A percentile compares a stretch with the other conserved stretches of the same genome.
These are phyloP conservation scores for Pseudozyma sp. DNA, from an alignment of 1,284 basidiomycete genomes.

Conservation along the genomic window DNA sequence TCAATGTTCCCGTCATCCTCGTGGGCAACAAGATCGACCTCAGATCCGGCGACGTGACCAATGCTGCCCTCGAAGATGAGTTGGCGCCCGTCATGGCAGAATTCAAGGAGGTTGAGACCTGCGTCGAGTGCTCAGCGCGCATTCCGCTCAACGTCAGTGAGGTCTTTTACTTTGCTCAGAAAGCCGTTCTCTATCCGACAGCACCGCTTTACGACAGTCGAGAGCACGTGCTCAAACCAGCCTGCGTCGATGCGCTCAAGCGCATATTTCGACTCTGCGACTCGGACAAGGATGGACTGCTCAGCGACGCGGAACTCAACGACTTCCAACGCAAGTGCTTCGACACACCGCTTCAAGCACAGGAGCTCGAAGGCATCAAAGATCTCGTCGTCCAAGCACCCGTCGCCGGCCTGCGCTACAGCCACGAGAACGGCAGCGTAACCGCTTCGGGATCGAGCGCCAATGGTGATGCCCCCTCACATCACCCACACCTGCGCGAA, in stretches of 20 bases:
- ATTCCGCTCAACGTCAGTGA: constrained; percentile 85
- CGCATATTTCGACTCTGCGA: constrained; percentile 98
- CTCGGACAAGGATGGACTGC: constrained; percentile 89
- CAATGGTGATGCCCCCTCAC: constrained; percentile 35
- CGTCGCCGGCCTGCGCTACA: constrained; percentile 44
- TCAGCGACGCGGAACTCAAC: constrained; percentile 91
- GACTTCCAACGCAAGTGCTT: constrained; percentile 98
- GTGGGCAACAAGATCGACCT: constrained; percentile 99
- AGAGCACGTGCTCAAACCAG: constrained; percentile 85
- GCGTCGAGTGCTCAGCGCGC: constrained; percentile 94
- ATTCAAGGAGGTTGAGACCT: constrained; percentile 82
- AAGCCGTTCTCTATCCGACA: constrained; percentile 95
- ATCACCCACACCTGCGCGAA: constrained; percentile 69
- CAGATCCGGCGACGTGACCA: constrained; percentile 89
- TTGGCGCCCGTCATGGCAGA: constrained; percentile 68
- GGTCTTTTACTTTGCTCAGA: constrained; percentile 99
- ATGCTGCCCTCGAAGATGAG: constrained; percentile 87
- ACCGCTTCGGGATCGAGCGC: constrained; percentile 45
- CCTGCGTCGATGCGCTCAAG: constrained; percentile 85
- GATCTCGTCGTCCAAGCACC: constrained; percentile 61
- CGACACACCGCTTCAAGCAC: constrained; percentile 87
- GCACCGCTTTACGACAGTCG: constrained; percentile 96
- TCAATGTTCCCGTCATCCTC: constrained; percentile 91
- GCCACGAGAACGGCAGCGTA: constrained; percentile 47
- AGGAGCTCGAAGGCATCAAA: constrained; percentile 81